A percentile compares a stretch with the other conserved stretches of the same genome.
Conservation (phyloP, 73 alveolate genomes). For the Stentor coeruleus region DNA sequence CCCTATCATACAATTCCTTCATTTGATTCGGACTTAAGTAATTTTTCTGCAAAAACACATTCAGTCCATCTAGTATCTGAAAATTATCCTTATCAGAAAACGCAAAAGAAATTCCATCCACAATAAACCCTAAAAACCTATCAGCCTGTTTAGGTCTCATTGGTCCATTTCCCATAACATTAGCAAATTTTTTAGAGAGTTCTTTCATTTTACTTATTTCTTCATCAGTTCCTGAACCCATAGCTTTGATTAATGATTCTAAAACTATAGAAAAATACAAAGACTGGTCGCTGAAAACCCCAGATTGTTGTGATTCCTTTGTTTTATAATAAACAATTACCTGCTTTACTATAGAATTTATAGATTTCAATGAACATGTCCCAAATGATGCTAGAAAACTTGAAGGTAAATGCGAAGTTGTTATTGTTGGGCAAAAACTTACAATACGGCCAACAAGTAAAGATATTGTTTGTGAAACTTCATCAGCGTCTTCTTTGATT, state of each 20-base stretch:
- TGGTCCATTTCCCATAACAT: slow-evolving; percentile 2
- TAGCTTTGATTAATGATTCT: neutral
- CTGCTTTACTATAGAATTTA: neutral
- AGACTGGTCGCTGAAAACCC: neutral
- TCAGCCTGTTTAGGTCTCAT: slow-evolving; percentile 25
- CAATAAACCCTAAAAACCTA: neutral
- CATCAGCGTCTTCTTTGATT: slow-evolving; percentile 25
- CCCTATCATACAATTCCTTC: slow-evolving; percentile 16
- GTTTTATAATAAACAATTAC: neutral
- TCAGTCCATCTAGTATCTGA: neutral
- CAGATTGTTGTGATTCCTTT: slow-evolving; percentile 7
- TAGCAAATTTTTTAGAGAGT: neutral
- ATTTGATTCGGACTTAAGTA: neutral
- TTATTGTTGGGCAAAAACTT: neutral
- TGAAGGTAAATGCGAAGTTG: neutral
- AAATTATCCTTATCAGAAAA: slow-evolving; percentile 18
- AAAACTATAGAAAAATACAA: neutral
- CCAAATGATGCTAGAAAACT: slow-evolving; percentile 18
- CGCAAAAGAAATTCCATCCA: slow-evolving; percentile 20
- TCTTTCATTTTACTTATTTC: slow-evolving; percentile 7
- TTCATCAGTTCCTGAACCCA: neutral
- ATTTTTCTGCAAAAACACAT: neutral
- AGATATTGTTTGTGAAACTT: neutral
- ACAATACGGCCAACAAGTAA: neutral
- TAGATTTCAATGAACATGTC: neutral